These are phyloP conservation scores for Rhinocladiella similis DNA, from an alignment of 2,329 filamentous ascomycete genomes.

Conservation along the genomic window DNA sequence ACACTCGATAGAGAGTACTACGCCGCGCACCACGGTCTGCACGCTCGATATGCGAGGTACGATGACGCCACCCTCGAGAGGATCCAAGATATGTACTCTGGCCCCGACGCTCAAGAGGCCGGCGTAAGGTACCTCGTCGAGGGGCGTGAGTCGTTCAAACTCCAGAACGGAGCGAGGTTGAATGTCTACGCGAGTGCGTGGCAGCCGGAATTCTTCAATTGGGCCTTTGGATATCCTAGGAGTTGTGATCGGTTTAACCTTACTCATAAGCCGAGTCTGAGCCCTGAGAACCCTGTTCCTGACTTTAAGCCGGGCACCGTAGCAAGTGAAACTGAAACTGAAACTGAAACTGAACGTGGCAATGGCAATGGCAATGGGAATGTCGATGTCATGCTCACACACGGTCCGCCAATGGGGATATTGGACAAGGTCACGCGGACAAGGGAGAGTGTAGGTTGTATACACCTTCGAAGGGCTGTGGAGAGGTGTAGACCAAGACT, in stretches of 20 bases:
- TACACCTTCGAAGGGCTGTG: slow-evolving; percentile 53
- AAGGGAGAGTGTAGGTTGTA: slow-evolving; percentile 53
- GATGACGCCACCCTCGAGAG: slow-evolving; percentile 30
- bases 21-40: slow-evolving; percentile 30
- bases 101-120: slow-evolving; percentile 42
- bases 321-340: too few species aligned
- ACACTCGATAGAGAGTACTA: slow-evolving; percentile 56
- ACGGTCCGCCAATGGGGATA: slow-evolving; percentile 56
- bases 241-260: slow-evolving; percentile 55
- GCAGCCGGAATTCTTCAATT: slow-evolving; percentile 57
- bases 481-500: slow-evolving; percentile 52
- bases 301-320: too few species aligned
- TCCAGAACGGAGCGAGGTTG: slow-evolving; percentile 52
- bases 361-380: slow-evolving; percentile 44
- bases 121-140: slow-evolving; percentile 60
- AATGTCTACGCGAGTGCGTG: slow-evolving; percentile 57
- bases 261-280: too few species aligned
- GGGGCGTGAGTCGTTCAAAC: slow-evolving; percentile 47
- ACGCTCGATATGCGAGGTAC: slow-evolving; percentile 29
- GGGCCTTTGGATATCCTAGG: slow-evolving; percentile 57
- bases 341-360: too few species aligned
- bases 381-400: slow-evolving; percentile 61
- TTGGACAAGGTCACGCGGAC: slow-evolving; percentile 45
- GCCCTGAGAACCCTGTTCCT: slow-evolving; percentile 41
- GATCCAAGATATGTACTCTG: slow-evolving; percentile 50